Percentiles rank a stretch among this genome's conserved stretches.
Evolutionary conservation across 1,284 basidiomycete species (phyloP).

Genomic region (Blastosporella zonata): DNA sequence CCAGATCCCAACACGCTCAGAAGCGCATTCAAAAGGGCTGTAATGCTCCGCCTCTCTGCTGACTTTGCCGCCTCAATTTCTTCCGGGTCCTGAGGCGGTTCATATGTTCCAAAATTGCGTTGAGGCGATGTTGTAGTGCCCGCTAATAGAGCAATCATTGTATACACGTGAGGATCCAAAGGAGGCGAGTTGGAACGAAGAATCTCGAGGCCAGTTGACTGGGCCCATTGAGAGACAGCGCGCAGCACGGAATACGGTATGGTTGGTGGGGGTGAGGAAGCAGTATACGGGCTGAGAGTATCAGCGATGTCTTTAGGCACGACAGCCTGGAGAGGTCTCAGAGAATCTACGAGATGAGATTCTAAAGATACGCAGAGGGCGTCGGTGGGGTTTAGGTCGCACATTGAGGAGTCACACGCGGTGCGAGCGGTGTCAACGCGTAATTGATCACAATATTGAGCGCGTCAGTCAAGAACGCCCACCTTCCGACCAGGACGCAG

Average conservation of each 20-base stretch:
- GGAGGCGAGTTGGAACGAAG: conserved; percentile 42
- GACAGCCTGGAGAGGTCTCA: conserved; percentile 42
- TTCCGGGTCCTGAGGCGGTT: conserved; percentile 41
- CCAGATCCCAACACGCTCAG: conserved; percentile 67
- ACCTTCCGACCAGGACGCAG: conserved; percentile 1
- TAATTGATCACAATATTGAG: no score
- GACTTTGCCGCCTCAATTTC: conserved; percentile 40
- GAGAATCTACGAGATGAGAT: conserved; percentile 50
- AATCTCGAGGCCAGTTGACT: conserved; percentile 45
- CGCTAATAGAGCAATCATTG: conserved; percentile 72
- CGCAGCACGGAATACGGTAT: conserved; percentile 62
- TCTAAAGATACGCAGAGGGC: conserved; percentile 66
- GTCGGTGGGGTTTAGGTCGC: conserved; percentile 1
- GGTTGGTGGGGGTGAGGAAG: conserved; percentile 31
- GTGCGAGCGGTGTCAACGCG: not conserved
- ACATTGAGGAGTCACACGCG: conserved; percentile 7
- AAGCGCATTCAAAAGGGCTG: conserved; percentile 65
- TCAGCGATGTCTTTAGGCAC: conserved; percentile 44
- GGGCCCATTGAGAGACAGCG: conserved; percentile 65
- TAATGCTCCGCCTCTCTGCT: conserved; percentile 62
- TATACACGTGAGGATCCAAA: conserved; percentile 53
- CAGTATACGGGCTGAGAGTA: conserved; percentile 38
- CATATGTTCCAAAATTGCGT: conserved; percentile 55
- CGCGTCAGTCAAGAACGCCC: not conserved
- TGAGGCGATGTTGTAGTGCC: conserved; percentile 73